A percentile compares a stretch with the other conserved stretches of the same genome.
Evolutionary conservation across 768 basidiomycete genomes (phyloP).

Genomic region (Leucosporidium scottii): DNA sequence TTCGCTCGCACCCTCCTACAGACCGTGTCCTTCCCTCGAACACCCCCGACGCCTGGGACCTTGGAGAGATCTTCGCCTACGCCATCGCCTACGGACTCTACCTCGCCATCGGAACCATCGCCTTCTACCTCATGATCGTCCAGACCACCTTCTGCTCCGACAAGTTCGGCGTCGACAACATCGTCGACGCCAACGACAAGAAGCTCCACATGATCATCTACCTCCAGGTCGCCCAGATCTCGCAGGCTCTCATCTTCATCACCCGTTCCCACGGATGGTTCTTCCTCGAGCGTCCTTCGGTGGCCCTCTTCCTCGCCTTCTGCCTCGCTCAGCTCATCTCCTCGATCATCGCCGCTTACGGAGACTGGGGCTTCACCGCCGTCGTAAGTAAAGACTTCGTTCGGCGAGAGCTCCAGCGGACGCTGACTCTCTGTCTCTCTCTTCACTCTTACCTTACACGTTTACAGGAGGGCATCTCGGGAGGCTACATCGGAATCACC

Average conservation of each 20-base stretch:
- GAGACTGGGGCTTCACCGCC: slow-evolving; percentile 86
- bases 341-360: slow-evolving; percentile 90
- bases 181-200: slow-evolving; percentile 38
- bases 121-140: slow-evolving; percentile 55
- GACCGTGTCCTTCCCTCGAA: slow-evolving; percentile 90
- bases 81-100: slow-evolving; percentile 94
- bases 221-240: slow-evolving; percentile 97
- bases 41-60: slow-evolving; percentile 91
- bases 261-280: slow-evolving; percentile 83
- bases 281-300: slow-evolving; percentile 92
- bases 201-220: slow-evolving; percentile 73
- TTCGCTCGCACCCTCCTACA: slow-evolving; percentile 43
- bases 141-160: slow-evolving; percentile 82
- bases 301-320: slow-evolving; percentile 83
- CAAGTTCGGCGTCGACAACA: slow-evolving; percentile 67
- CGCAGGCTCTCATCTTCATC: slow-evolving; percentile 76
- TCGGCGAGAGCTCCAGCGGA: background rate
- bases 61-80: slow-evolving; percentile 91
- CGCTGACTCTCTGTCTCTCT: background rate
- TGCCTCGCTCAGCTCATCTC: slow-evolving; percentile 87
- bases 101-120: slow-evolving; percentile 70
- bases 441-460: background rate
- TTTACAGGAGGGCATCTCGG: slow-evolving; percentile 53
- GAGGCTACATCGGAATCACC: slow-evolving; percentile 93
- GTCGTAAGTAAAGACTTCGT: slow-evolving; percentile 45